Base-by-base conservation (phyloP, 2,329 filamentous ascomycete species). In the Sclerotinia trifoliorum region DNA sequence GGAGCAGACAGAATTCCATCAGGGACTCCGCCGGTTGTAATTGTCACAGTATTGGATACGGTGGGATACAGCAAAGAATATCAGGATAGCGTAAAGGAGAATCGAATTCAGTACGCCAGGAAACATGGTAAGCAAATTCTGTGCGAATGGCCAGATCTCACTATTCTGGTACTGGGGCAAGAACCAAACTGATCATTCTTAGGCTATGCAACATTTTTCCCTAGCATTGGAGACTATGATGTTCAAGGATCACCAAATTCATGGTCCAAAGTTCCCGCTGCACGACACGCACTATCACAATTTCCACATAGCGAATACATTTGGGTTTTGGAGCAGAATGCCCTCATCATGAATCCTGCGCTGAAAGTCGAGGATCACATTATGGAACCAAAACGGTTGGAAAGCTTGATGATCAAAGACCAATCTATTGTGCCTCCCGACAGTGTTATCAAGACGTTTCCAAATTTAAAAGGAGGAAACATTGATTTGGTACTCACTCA, bases 401-500 rank as follows among this genome's bases (percentile, higher is more conserved):
- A 96, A 75, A 83, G 83, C 29, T 78, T 91, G 68, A 97, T 98
- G 92, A 86, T 95, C 74, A 90, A 88, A 78, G 91, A 97, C 78
- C 85, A 89, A 66, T 88, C 95, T 7, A 88, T 99, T 63, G 94
- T 98, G 11, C 95, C 94, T 2, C 95, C 96, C 0, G 93, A 97
- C 80, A 96, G 93, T 80, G 94, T 99, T 74, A 98, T 99, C 81
- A 94, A 92, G 82, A 98, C 96, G 0, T 97, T 96, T 77, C 82
- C 86, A 21, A 90, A 96, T 76, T 82, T 97, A n/a, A 88, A 87
- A 71, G 89, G 88, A 48, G 84, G 90, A 56, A 86, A 93, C 67
- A 88, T 96, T 54, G 91, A 96, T 72, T 83, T 98, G 19, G 85
- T 97, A 51, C 78, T 97, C 49, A 90, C 91, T 8, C 93, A 97